Base-by-base conservation (phyloP, 2,329 filamentous ascomycete genomes). In the Fusarium sp. region DNA sequence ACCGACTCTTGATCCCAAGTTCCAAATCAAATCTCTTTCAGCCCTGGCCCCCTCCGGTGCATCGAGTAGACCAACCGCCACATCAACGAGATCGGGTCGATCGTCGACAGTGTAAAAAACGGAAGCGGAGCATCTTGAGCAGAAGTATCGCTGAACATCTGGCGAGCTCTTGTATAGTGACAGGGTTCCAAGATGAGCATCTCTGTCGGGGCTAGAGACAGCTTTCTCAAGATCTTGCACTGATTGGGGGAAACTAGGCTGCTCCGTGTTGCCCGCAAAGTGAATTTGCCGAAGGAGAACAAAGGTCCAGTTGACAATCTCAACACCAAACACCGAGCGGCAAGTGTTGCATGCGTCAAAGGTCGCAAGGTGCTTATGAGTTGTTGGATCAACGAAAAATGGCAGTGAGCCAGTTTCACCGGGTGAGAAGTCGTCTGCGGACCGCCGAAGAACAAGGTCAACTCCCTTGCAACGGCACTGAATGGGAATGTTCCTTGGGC, bases 321-420 rank as follows among this genome's bases (percentile, higher is more conserved):
- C 86, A 4, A 74, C 72, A 0, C 86, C 87, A 3, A 81, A 80
- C 4, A 80, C 81, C 9, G 84, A 70, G 2, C 86, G 82, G 57
- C 87, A 89, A 2, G 86, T 87, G 67, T 86, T 80, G 78, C 87
- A 89, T 2, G 79, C 83, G 56, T 88, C 87, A 64, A 85, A 81
- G 5, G 70, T 76, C 0, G 80, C 83, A 1, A 84, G 71, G 2
- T 78, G 74, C 72, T 87, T 88, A 54, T 84, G 76, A 2, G 82
- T 85, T 4, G 66, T 68, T 0, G 85, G 85, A 43, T 87, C 84
- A 15, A 89, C 78, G 59, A 84, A 86, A 68, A 79, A 84, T 0
- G 86, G 85, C 0, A 88, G 69, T 4, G 84, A 75, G 2, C 70
- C 69, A 2, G 81, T 74, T 1, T 43, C 14, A 43, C 50, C 47